phyloP scores from a whole-genome alignment of 805 yeast genomes.

The Clavispora phyllophila region DNA sequence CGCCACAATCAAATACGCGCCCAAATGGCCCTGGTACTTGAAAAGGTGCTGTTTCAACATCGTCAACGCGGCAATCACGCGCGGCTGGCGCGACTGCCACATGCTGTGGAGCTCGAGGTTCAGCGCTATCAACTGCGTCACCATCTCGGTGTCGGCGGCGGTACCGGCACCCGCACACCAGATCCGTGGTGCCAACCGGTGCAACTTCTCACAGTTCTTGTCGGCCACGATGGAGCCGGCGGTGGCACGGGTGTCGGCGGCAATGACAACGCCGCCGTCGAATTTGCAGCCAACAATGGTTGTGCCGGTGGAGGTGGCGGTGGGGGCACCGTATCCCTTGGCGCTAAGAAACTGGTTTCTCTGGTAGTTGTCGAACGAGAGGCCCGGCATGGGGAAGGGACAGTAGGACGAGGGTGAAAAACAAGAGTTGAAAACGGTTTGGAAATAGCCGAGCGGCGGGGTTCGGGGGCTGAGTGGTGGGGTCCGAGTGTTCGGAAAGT shows the following conservation, averaged over 20 bases:
- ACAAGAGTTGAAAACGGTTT: no score
- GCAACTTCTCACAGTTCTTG: constrained; percentile 94
- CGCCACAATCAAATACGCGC: constrained; percentile 97
- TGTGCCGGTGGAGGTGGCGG: constrained; percentile 97
- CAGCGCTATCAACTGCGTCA: constrained; percentile 86
- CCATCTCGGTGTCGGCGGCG: constrained; percentile 99
- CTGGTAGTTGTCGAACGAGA: constrained; percentile 88
- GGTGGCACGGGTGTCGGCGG: constrained; percentile 98
- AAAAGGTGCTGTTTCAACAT: constrained; percentile 92
- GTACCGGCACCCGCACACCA: constrained; percentile 99
- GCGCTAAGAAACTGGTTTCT: constrained; percentile 74
- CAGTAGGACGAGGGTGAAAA: background rate
- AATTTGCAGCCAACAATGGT: constrained; percentile 96
- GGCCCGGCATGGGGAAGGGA: constrained; percentile 71
- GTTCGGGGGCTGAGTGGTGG: no score
- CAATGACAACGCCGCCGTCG: constrained; percentile 92
- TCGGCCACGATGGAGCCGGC: constrained; percentile 96
- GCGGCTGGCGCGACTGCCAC: constrained; percentile 78
- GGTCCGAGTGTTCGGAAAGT: background rate
- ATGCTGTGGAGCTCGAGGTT: constrained; percentile 87
- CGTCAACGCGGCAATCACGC: constrained; percentile 91
- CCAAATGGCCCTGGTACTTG: constrained; percentile 95
- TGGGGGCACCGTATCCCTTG: constrained; percentile 73
- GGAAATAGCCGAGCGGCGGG: no score
- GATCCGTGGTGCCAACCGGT: constrained; percentile 80